Evolutionary conservation across 2,329 filamentous ascomycete species (phyloP), one percentile per base, ranked within the genome.

Genomic region (Talaromyces sp.): DNA sequence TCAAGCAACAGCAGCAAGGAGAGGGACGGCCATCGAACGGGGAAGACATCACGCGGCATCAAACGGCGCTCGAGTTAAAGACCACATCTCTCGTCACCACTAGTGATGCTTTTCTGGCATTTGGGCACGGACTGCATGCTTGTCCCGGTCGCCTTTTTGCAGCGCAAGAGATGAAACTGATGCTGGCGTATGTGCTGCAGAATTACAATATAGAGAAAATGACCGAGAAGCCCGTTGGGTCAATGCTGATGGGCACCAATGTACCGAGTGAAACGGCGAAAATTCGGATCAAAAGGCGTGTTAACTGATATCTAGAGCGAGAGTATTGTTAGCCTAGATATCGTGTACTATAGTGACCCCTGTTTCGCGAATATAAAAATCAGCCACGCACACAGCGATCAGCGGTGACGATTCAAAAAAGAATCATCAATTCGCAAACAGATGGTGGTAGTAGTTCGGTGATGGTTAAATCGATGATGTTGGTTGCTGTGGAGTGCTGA

Each of bases 91-190:
- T 86, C 74, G 80, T 84, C 14, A 82, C 81, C 4, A 84, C 83
- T 2, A 80, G 78, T 32, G 73, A 80, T 46, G 68, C 71, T 6
- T 80, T 83, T 64, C 68, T 86, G 26, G 74, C 81, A 0, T 87
- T 86, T 69, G 83, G 84, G 0, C 82, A 85, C 62, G 84, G 84
- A 5, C 74, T 80, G 63, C 83, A 86, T 67, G 67, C 70, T 29
- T 73, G 71, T 59, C 69, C 70, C 2, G 70, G 71, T 21, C 63
- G 71, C 14, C 70, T 69, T 57, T 71, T 70, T 31, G 71, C 69
- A 0, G 62, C 63, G 3, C 59, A 65, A 31, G 60, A 67, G 61
- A 61, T 68, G 21, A 71, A 71, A 57, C 60, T 70, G 32, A 55
- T 66, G 8, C 53, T 72, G 21, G 64, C 63, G n/a, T 67, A 71